A percentile compares a stretch with the other conserved stretches of the same genome.
These are phyloP conservation scores for Saccharomyces hybrid DNA, from an alignment of 1,139 yeast species.

Conservation along the genomic window DNA sequence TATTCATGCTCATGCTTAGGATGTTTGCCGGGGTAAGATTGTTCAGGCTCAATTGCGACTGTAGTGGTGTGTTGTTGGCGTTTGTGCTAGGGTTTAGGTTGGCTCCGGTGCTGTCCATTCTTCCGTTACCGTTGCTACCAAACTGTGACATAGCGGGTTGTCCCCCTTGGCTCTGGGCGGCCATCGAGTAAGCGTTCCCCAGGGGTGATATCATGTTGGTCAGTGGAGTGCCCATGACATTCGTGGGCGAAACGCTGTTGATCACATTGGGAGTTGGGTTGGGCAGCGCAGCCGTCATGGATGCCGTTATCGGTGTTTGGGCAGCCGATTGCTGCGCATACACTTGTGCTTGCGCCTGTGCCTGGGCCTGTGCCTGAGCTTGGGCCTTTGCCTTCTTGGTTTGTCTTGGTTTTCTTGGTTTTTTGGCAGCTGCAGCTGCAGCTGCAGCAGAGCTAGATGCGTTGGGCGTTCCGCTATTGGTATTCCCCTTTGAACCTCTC, in stretches of 20 bases:
- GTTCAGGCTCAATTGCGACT: conserved; percentile 15
- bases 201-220: conserved; percentile 19
- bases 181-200: conserved; percentile 5
- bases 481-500: not conserved
- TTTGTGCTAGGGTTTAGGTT: conserved; percentile 4
- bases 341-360: conserved; percentile 2
- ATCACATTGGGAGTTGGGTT: conserved; percentile 15
- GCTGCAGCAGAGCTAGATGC: not conserved
- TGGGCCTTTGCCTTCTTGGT: conserved; percentile 18
- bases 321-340: conserved; percentile 3
- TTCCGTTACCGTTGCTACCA: conserved; percentile 3
- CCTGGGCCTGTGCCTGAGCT: conserved; percentile 6
- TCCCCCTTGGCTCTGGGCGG: conserved; percentile 3
- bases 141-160: conserved; percentile 3
- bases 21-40: conserved; percentile 30
- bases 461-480: not conserved
- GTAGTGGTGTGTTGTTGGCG: conserved; percentile 5
- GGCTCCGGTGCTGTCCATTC: not conserved
- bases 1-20: conserved; percentile 24
- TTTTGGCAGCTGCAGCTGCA: conserved; percentile 17
- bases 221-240: conserved; percentile 22
- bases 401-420: conserved; percentile 28
- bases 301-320: conserved; percentile 1
- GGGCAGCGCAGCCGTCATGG: conserved; percentile 3
- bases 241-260: conserved; percentile 19